phyloP scores from a whole-genome alignment of 169 alveolate genomes.

The Eimeria acervulina region DNA sequence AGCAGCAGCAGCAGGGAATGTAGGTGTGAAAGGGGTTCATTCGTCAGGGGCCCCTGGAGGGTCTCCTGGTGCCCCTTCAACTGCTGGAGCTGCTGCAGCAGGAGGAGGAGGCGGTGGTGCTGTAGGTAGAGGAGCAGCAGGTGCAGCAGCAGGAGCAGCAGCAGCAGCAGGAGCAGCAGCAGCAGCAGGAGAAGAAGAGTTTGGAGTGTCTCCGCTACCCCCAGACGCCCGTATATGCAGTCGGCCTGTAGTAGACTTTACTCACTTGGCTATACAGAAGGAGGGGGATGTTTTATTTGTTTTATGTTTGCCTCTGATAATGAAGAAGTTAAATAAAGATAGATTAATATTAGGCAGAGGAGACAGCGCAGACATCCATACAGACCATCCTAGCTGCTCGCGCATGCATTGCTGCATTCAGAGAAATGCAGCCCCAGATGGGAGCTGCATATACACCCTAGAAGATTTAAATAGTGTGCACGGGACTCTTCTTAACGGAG shows the following conservation, averaged over 20 bases:
- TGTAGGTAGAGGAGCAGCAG: neutral
- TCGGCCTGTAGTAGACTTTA: constrained; percentile 13
- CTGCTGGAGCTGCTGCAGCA: no score
- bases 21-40: no score
- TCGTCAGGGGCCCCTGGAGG: neutral
- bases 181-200: neutral
- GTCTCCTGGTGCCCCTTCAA: neutral
- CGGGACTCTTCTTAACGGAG: constrained; percentile 80
- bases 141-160: no score
- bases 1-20: neutral
- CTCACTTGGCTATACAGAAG: constrained; percentile 56
- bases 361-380: constrained; percentile 59
- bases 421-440: neutral
- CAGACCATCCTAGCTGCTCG: constrained; percentile 76
- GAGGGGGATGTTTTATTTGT: constrained; percentile 33
- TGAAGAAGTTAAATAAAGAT: constrained; percentile 34
- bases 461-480: constrained; percentile 73
- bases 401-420: constrained; percentile 53
- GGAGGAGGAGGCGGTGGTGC: constrained; percentile 5
- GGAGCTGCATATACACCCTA: constrained; percentile 67
- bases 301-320: constrained; percentile 42
- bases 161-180: neutral
- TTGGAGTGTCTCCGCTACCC: neutral
- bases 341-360: constrained; percentile 48
- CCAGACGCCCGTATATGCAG: constrained; percentile 27